phyloP scores from a whole-genome alignment of 495 filamentous ascomycete species.

The Neurospora sp. region DNA sequence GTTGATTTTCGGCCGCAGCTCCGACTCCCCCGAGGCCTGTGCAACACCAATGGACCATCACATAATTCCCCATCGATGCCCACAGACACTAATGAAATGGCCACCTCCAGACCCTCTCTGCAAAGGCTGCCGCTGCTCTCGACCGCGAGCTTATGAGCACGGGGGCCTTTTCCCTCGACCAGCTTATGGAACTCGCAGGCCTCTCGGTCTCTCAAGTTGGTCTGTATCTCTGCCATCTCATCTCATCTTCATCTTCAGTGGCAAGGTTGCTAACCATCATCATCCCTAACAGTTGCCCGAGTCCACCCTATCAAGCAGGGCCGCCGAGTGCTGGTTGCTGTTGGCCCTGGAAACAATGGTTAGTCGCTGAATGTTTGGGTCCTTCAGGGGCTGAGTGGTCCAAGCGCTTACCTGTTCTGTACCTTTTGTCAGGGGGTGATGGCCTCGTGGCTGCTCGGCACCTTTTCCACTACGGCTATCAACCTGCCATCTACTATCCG shows the following conservation, averaged over 20 bases:
- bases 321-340: constrained; percentile 71
- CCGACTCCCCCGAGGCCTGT: neutral
- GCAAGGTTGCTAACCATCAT: constrained; percentile 1
- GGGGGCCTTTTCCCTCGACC: constrained; percentile 89
- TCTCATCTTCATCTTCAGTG: neutral
- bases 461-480: constrained; percentile 88
- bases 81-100: constrained; percentile 10
- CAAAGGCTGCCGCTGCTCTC: constrained; percentile 77
- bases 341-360: constrained; percentile 95
- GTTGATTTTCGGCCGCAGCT: neutral
- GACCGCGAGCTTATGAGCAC: constrained; percentile 91
- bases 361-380: constrained; percentile 14
- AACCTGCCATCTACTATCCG: constrained; percentile 84
- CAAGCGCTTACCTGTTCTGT: constrained; percentile 16
- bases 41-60: neutral
- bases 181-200: constrained; percentile 94
- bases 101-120: constrained; percentile 59
- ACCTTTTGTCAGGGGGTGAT: constrained; percentile 57
- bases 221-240: constrained; percentile 24
- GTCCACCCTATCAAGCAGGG: constrained; percentile 70
- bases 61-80: neutral
- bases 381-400: constrained; percentile 5
- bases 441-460: constrained; percentile 92
- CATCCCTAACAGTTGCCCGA: constrained; percentile 20
- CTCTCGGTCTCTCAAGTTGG: constrained; percentile 89